Conservation (phyloP, 495 filamentous ascomycete genomes). For the Jackrogersella minutella region DNA sequence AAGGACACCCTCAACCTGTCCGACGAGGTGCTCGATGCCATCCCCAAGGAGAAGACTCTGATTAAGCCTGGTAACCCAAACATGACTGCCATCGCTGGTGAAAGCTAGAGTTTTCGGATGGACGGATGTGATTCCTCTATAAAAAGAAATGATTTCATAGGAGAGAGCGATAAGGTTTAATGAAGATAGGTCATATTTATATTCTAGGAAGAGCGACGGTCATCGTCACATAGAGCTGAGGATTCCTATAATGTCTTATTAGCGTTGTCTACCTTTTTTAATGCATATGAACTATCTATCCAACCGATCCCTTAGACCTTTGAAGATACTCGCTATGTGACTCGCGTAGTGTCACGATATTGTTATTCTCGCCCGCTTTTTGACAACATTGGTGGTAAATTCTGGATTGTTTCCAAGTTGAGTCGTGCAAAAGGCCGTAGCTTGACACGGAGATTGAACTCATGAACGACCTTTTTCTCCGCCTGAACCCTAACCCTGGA, state of each 20-base stretch:
- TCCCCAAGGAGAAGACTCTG: conserved; percentile 70
- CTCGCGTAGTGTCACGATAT: not conserved
- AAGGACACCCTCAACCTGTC: conserved; percentile 68
- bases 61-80: conserved; percentile 59
- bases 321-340: not conserved
- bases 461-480: too few relatives aligned
- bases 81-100: conserved; percentile 43
- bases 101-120: conserved; percentile 13
- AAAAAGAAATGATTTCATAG: not conserved
- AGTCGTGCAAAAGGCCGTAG: too few relatives aligned
- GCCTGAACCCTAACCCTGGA: conserved; percentile 9
- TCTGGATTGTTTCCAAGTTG: too few relatives aligned
- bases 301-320: not conserved
- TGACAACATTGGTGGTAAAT: too few relatives aligned
- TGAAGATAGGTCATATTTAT: not conserved
- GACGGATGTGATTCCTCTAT: too few relatives aligned
- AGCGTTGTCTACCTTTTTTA: not conserved
- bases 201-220: not conserved
- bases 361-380: too few relatives aligned
- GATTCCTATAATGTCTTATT: conserved; percentile 5
- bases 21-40: conserved; percentile 57
- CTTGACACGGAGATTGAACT: too few relatives aligned
- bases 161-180: not conserved
- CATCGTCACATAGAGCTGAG: conserved; percentile 11
- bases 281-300: not conserved